phyloP scores from a whole-genome alignment of 73 alveolate species.

The Uronychia binucleata region DNA sequence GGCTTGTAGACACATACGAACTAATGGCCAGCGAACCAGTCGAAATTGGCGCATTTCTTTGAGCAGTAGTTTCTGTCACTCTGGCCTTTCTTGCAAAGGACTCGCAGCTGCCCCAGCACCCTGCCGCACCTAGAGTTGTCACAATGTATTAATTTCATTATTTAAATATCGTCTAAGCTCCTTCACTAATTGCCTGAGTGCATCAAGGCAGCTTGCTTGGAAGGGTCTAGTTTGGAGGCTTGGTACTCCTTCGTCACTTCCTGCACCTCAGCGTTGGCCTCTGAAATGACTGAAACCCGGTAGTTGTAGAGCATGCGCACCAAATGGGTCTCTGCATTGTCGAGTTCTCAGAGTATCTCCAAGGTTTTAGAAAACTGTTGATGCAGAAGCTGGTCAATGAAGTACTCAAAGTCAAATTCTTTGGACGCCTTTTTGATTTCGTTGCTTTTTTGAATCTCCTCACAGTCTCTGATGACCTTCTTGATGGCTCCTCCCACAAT shows the following conservation, averaged over 20 bases:
- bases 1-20: neutral
- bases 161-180: neutral
- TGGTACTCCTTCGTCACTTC: neutral
- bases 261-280: neutral
- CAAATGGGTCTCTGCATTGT: neutral
- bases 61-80: neutral
- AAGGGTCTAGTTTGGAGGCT: neutral
- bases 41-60: neutral
- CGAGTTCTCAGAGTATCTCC: neutral
- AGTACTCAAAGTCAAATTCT: neutral
- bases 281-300: neutral
- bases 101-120: neutral
- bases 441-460: neutral
- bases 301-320: neutral
- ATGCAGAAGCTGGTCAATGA: neutral
- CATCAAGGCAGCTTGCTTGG: constrained; percentile 1
- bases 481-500: neutral
- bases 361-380: neutral
- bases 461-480: neutral
- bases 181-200: neutral
- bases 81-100: neutral
- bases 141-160: neutral
- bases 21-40: neutral
- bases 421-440: neutral
- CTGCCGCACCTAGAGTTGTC: neutral